Evolutionary conservation across 1,139 yeast genomes (phyloP), one percentile per base, ranked within the genome.

Genomic region (Geotrichum carabidarum): DNA sequence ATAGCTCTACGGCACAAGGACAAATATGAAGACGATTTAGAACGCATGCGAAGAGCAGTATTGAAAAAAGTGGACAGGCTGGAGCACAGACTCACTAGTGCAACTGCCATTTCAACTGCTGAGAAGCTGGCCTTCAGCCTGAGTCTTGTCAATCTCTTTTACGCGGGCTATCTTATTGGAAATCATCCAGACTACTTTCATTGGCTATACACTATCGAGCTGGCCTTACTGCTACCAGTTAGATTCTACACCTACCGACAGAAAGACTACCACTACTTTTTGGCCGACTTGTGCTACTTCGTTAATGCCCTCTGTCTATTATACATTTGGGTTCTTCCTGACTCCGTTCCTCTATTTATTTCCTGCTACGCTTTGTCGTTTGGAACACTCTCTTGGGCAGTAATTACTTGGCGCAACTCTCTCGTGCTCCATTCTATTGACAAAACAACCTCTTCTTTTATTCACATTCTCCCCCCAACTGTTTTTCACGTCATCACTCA

Each of bases 351-450:
- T 56, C 74, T 93, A 42, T 91, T 86, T 70, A 81, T 88, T 31
- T 79, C 93, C 9, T 90, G 94, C 62, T 91, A 88, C 71, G 86
- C 96, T 12, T 80, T 93, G 57, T 79, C 95, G 1, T 83, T 86
- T 74, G 98, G 98, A 1, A 88, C 97, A 0, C 72, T 93, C 52
- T 81, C 96, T 8, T 91, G 89, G 79, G 98, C 98, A 0, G 96
- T 93, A 14, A 84, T 91, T 40, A 88, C 97, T 0, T 93, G 99
- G 99, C 78, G 96, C 64, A 93, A 93, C 68, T 90, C 96, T 8
- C 76, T 93, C 56, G 98, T 93, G 8, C 76, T 93, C 48, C 99
- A 93, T 66, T 85, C 94, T 14, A 80, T 93, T 59, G 98, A 91
- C 61, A 91, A 93, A 70, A 87, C 94, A 12, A 91, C 98, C 1